Evolutionary conservation across 768 basidiomycete species (phyloP), one percentile per base, ranked within the genome.

Genomic region (Auriscalpium vulgare): DNA sequence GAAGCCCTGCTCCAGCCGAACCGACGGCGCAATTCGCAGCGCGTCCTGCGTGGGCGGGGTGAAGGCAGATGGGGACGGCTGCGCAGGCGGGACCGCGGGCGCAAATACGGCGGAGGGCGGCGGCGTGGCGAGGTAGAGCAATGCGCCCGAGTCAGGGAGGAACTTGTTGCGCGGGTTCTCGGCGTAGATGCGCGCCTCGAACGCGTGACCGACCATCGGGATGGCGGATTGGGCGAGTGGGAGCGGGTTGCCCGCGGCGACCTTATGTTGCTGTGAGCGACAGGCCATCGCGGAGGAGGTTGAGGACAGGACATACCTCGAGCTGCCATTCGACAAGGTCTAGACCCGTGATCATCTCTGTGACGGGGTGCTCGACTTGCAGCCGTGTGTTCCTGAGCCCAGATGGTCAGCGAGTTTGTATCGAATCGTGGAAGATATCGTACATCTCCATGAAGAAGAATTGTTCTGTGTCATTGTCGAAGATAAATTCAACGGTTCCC

Each of bases 381-480:
- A 91, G 66, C 38, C 89, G 78, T 10, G 89, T 91, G 63, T 91
- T 91, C 89, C 88, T 90, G 44, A 36, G 23, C 38, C 13, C 14
- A 13, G 17, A 17, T 2, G 21, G 45, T 10, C 47, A 21, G 29
- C 14, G 47, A 36, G 5, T 40, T n/a, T 10, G 53, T 23, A 34
- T 17, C 7, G 3, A 9, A n/a, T 29, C 14, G 9, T 4, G 8
- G 3, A 14, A 11, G 21, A 19, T 43, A n/a, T 35, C 85, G 52
- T 62, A 85, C 91, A 95, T 95, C 71, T 97, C 94, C 93, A 95
- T 95, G 67, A 97, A 97, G 65, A 85, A 97, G 69, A 95, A 95
- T 57, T 82, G 77, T 55, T 81, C 71, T 8, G 88, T 89, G 67
- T 94, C 87, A 59, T 91, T 94, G 68, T 97, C 94, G 61, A 95